A percentile compares a stretch with the other conserved stretches of the same genome.
phyloP scores from a whole-genome alignment of 139 green algal species.

The Marvania coccoides region DNA sequence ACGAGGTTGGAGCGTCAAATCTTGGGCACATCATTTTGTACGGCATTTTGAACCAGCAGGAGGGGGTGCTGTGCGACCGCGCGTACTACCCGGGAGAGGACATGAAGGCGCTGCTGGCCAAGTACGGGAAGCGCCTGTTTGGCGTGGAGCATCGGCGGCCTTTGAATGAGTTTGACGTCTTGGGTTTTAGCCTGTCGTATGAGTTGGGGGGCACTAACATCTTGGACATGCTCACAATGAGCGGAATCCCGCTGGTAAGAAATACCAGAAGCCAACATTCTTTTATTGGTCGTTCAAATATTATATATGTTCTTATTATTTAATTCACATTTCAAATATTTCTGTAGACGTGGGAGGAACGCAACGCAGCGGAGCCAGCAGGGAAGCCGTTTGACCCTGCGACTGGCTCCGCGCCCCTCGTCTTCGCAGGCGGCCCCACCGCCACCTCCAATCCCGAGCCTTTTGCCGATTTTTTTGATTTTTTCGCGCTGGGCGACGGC shows the following conservation, averaged over 20 bases:
- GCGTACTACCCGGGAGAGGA: slow-evolving; percentile 49
- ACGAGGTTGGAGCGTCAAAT: slow-evolving; percentile 66
- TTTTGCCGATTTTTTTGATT: slow-evolving; percentile 70
- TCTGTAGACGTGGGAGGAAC: slow-evolving; percentile 41
- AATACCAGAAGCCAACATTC: too few species aligned
- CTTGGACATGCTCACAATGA: slow-evolving; percentile 57
- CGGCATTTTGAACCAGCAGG: slow-evolving; percentile 43
- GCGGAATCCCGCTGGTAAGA: slow-evolving; percentile 31
- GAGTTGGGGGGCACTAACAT: slow-evolving; percentile 64
- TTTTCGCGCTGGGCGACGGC: slow-evolving; percentile 57
- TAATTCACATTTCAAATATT: too few species aligned
- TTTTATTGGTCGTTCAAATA: too few species aligned
- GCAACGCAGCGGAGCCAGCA: slow-evolving; percentile 6
- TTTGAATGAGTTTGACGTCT: slow-evolving; percentile 48
- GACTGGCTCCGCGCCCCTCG: slow-evolving; percentile 38
- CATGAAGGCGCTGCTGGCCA: slow-evolving; percentile 30
- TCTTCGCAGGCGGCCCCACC: slow-evolving; percentile 65
- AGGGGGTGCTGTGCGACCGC: slow-evolving; percentile 58
- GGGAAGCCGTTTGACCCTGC: slow-evolving; percentile 35
- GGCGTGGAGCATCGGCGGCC: slow-evolving; percentile 46
- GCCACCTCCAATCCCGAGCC: slow-evolving; percentile 72
- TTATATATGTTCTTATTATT: too few species aligned
- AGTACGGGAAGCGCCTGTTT: slow-evolving; percentile 47
- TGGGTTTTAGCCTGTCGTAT: slow-evolving; percentile 60
- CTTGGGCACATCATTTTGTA: slow-evolving; percentile 76